Base-by-base conservation (phyloP, 2,329 filamentous ascomycete species). In the Apiospora arundinis region DNA sequence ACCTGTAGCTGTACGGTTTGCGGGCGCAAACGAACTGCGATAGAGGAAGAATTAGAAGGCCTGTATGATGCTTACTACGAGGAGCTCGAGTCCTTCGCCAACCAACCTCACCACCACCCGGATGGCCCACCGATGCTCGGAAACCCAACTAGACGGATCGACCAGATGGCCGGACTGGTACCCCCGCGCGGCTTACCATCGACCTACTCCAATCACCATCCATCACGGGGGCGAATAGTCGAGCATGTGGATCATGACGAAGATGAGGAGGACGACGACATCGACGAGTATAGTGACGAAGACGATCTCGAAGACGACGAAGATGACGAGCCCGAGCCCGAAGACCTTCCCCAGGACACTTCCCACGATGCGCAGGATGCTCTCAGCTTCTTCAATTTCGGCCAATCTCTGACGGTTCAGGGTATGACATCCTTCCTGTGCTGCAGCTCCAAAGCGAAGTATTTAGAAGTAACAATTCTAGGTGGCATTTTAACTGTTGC, bases 41-140 rank as follows among this genome's bases (percentile, higher is more conserved):
- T 99, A 76, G 96, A 99, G 83, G 96, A 99, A 83, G 96, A 99
- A 82, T 87, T 99, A 16, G 96, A 99, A 80, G 95, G 97, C 23
- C 89, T 99, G 16, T 99, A 99, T 82, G 96, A 99, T 84, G 95
- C 95, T 74, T 99, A 99, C 83, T 99, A 99, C 81, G 92, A 97
- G 80, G 96, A 99, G 83, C 89, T 99, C 73, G 96, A 98, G 84
- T 95, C 97, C 81, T 99, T 98, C 83, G 96, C 95, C 76, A 95
- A 98, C 82, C 91, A 93, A 52, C 83, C 83, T 67, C 80, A 82
- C 77, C 90, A 92, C 81, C 91, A 95, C 79, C 90, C 91, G 72
- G 89, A 93, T 74, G 89, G 88, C 69, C 90, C 91, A 65, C 90
- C 92, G 21, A 90, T 94, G 82, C 87, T 94, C 77, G 89, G 90